Conservation (phyloP, 805 yeast species). For the Wickerhamomyces xylosicus region DNA sequence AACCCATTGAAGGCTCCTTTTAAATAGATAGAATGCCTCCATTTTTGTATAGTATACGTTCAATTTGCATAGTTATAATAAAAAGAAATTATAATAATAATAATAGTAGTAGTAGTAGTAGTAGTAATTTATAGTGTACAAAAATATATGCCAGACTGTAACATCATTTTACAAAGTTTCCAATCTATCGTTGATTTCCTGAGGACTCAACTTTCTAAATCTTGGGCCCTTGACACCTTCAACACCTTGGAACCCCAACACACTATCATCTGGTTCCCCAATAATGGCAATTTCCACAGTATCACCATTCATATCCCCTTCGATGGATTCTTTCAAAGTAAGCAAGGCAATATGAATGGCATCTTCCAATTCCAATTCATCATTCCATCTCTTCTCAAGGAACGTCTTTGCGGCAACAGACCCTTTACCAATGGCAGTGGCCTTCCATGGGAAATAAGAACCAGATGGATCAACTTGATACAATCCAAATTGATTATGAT, state of each 20-base stretch:
- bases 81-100: not conserved
- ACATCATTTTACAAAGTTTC: conserved; percentile 84
- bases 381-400: conserved; percentile 96
- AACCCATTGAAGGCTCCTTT: conserved; percentile 89
- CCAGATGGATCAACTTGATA: conserved; percentile 99
- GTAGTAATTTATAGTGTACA: not conserved
- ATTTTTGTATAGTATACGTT: no score
- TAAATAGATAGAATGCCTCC: conserved; percentile 31
- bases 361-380: conserved; percentile 92
- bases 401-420: conserved; percentile 95
- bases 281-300: conserved; percentile 88
- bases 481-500: conserved; percentile 58
- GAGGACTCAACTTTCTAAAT: conserved; percentile 71
- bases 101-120: not conserved
- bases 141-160: no score
- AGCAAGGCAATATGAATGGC: conserved; percentile 93
- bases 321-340: conserved; percentile 92
- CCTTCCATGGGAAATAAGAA: conserved; percentile 98
- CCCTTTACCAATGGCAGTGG: conserved; percentile 97
- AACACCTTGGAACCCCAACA: conserved; percentile 82
- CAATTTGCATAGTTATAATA: not conserved
- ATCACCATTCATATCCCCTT: conserved; percentile 95
- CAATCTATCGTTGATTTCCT: conserved; percentile 92
- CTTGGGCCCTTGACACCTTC: conserved; percentile 76
- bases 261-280: conserved; percentile 70